Evolutionary conservation across 2,329 filamentous ascomycete genomes (phyloP), one percentile per base, ranked within the genome.

Genomic region (Zasmidium cellare): DNA sequence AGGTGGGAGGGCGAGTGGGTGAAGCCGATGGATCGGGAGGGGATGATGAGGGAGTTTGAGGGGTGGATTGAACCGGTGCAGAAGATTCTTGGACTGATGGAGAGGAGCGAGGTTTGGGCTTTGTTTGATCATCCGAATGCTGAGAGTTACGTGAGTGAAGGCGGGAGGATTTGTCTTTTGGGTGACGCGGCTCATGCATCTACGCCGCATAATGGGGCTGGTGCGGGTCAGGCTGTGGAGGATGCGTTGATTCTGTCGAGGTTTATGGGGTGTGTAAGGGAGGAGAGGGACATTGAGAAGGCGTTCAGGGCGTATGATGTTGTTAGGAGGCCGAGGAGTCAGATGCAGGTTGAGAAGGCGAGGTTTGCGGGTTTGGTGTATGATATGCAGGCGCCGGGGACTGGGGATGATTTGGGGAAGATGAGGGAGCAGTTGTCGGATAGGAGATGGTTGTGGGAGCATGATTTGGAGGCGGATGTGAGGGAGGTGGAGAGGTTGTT

Each of bases 141-240:
- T 3, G 69, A 64, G 3, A 75, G 70, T 0, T 80, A 76, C 63
- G 67, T 62, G 48, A 68, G 69, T 47, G 63, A 65, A 2, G 65
- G 70, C 0, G 62, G 78, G 9, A 41, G 35, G 35, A 9, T 41
- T 3, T 75, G 79, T 47, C 63, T 85, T 2, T 73, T 83, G 0
- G 83, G 83, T 7, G 83, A 86, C 61, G 82, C 83, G 0, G 84
- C 84, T 3, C 83, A 86, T 61, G 82, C 83, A 0, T 72, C 76
- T 0, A 80, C 79, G 0, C 83, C 83, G 0, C 81, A 84, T 67
- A 78, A 82, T 9, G 83, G 83, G 2, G 77, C 82, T 0, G 83
- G 82, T 3, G 83, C 82, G 0, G 82, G 82, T 2, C 79, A 81
- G 65, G 82, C 81, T 14, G 76, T 85, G 55, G 83, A 85, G 67